A percentile compares a stretch with the other conserved stretches of the same genome.
phyloP scores from a whole-genome alignment of 208 protist genomes.

The Sergeia podlipaevii region DNA sequence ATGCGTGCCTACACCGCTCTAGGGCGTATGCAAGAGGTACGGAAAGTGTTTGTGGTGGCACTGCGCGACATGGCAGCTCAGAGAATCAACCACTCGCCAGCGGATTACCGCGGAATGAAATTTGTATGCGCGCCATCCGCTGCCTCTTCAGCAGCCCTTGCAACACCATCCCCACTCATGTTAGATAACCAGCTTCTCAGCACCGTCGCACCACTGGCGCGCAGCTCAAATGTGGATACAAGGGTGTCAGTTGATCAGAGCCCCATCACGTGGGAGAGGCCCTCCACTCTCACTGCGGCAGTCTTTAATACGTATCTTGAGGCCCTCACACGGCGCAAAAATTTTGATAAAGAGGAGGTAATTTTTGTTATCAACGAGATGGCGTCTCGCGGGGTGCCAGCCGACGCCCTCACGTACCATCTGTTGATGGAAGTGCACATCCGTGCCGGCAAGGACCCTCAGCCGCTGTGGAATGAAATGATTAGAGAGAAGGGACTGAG shows the following conservation, averaged over 20 bases:
- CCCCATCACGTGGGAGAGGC: background rate
- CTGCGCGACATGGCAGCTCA: slow-evolving; percentile 60
- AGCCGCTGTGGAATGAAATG: slow-evolving; percentile 70
- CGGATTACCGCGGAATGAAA: no score
- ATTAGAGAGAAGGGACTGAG: slow-evolving; percentile 21
- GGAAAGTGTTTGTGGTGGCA: slow-evolving; percentile 43
- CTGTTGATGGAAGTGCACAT: slow-evolving; percentile 82
- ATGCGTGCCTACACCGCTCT: slow-evolving; percentile 65
- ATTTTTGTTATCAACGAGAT: slow-evolving; percentile 57
- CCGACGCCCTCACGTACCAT: slow-evolving; percentile 72
- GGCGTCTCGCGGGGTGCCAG: slow-evolving; percentile 21
- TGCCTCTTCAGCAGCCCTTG: no score
- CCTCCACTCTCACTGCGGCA: slow-evolving; percentile 16
- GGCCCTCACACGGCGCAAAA: slow-evolving; percentile 53
- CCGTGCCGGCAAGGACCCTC: slow-evolving; percentile 59
- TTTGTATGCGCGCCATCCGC: no score
- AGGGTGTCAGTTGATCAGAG: no score
- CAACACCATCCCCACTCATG: no score
- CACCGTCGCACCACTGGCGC: no score
- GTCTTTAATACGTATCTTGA: slow-evolving; percentile 84
- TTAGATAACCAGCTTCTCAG: no score
- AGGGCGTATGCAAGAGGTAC: slow-evolving; percentile 63
- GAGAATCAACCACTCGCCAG: no score
- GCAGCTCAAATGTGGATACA: no score
- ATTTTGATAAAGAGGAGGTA: slow-evolving; percentile 56